These are phyloP conservation scores for Yarrowia divulgata DNA, from an alignment of 805 yeast genomes.

Conservation along the genomic window DNA sequence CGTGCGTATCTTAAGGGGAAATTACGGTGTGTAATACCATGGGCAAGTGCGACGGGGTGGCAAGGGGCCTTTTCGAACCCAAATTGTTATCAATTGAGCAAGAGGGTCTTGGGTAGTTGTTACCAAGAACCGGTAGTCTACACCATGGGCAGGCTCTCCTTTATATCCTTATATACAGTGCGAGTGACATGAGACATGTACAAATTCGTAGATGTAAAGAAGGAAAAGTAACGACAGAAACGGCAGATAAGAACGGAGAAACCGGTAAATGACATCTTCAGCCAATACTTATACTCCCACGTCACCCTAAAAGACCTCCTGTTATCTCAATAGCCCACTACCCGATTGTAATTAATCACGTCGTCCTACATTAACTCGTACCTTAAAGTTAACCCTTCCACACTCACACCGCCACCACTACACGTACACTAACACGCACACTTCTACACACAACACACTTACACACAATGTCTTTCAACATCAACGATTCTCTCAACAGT, in stretches of 20 bases:
- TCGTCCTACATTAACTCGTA: constrained; percentile 17
- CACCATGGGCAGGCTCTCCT: neutral
- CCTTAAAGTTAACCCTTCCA: constrained; percentile 35
- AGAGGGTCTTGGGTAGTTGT: neutral
- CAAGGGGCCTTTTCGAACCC: constrained; percentile 2
- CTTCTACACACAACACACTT: constrained; percentile 3
- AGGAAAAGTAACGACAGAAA: too few species aligned
- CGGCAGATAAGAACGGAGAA: too few species aligned
- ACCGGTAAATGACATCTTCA: too few species aligned
- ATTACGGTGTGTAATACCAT: neutral
- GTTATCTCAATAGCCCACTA: neutral
- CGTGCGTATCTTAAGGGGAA: constrained; percentile 6
- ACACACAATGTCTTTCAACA: constrained; percentile 45
- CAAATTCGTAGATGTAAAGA: too few species aligned
- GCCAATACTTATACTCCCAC: neutral
- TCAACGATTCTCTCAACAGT: constrained; percentile 52
- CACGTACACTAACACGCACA: constrained; percentile 18
- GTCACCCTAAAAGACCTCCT: neutral
- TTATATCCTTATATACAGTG: neutral
- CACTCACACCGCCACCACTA: constrained; percentile 27
- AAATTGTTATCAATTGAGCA: constrained; percentile 5
- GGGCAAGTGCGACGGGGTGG: neutral
- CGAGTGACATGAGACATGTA: neutral
- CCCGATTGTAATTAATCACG: neutral
- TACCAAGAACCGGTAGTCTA: neutral